Conservation (phyloP, 306 rosid genomes). For the Biancaea sappan region DNA sequence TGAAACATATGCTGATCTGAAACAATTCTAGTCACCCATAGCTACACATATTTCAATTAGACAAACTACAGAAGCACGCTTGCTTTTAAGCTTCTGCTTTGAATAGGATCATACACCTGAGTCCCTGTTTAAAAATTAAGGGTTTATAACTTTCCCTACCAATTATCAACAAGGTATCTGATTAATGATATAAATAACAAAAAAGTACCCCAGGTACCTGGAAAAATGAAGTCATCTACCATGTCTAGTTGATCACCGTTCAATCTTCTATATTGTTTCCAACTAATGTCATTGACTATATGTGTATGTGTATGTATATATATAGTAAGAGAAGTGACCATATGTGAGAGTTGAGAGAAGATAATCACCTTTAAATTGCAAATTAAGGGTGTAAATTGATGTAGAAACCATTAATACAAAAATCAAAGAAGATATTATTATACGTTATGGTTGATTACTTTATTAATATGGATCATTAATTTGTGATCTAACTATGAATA, state of each 20-base stretch:
- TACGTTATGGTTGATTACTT: too few species aligned
- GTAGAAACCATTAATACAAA: too few species aligned
- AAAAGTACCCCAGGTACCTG: not conserved
- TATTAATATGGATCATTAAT: too few species aligned
- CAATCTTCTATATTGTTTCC: not conserved
- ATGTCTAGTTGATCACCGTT: not conserved
- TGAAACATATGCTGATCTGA: too few species aligned
- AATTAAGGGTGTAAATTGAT: too few species aligned
- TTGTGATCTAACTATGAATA: too few species aligned
- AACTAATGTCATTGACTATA: not conserved
- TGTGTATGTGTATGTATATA: too few species aligned
- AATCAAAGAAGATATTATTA: too few species aligned
- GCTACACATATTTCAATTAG: not conserved
- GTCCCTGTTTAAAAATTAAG: not conserved
- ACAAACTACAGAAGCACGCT: not conserved
- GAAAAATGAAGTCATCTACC: not conserved
- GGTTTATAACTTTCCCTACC: not conserved
- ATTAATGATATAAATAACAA: not conserved
- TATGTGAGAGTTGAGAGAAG: too few species aligned
- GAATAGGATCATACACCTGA: not conserved
- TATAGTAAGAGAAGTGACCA: too few species aligned
- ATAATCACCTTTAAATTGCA: too few species aligned
- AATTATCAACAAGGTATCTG: not conserved
- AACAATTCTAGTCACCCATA: not conserved
- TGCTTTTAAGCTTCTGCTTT: not conserved